Evolutionary conservation across 768 basidiomycete species (phyloP).

Genomic region (Podaxis carcinomalis): DNA sequence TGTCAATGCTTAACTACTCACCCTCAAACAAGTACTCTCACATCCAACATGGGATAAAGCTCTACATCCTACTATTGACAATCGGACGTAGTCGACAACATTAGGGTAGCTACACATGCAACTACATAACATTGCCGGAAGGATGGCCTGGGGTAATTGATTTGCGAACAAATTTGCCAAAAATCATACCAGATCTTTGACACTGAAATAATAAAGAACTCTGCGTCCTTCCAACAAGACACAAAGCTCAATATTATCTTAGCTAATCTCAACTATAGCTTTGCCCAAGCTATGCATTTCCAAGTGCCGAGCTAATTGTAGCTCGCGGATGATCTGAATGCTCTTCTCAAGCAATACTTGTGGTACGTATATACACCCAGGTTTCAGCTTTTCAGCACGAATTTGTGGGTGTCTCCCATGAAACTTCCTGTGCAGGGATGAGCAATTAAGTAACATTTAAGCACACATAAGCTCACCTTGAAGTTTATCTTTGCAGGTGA

Average conservation of each 20-base stretch:
- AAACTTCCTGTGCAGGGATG: not conserved
- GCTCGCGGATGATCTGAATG: not conserved
- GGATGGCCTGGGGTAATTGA: slow-evolving; percentile 11
- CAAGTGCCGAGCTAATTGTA: not conserved
- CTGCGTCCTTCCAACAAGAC: not conserved
- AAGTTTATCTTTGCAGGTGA: slow-evolving; percentile 6
- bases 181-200: not conserved
- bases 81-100: slow-evolving; percentile 13
- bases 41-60: not conserved
- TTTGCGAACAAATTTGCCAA: slow-evolving; percentile 5
- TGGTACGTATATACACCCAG: not conserved
- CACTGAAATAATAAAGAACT: not conserved
- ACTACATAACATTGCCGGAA: slow-evolving; percentile 7
- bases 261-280: not conserved
- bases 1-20: too few species aligned
- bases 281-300: not conserved
- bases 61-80: slow-evolving; percentile 12
- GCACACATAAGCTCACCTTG: too few species aligned
- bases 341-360: not conserved
- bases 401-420: not conserved
- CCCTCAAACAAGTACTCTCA: not conserved
- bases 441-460: not conserved
- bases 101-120: not conserved
- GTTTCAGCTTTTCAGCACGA: not conserved
- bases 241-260: not conserved